Evolutionary conservation across 2,329 filamentous ascomycete species (phyloP), one percentile per base, ranked within the genome.

Genomic region (Venturia asperata): DNA sequence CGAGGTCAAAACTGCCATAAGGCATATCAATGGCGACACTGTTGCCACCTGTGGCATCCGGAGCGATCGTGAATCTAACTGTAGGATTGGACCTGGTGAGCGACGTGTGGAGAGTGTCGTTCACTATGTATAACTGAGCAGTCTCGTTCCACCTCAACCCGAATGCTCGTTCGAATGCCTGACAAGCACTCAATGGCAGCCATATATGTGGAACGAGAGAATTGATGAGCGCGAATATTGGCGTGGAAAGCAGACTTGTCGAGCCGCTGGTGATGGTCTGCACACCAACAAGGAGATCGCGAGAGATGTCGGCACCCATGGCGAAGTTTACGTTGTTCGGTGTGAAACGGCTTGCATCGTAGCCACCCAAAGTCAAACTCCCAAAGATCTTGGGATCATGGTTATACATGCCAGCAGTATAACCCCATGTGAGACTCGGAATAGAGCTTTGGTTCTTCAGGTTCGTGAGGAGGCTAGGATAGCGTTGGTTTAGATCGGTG

Each of bases 171-270:
- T 74, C 74, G 56, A 77, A 77, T 2, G 64, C 67, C 19, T 71
- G 34, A 56, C 73, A 77, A 10, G 71, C 73, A 7, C 62, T 64
- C 4, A 67, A 62, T 3, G 76, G 75, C 1, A 77, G 70, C 68
- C 71, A 76, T 1, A 77, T 58, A 21, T 76, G 68, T 0, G 76
- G 70, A 6, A 74, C 67, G 0, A 73, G 70, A 1, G 75, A 76
- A 71, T 90, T 87, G 65, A 90, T 82, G 64, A 84, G 70, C 27
- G 83, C 83, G 17, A 68, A 68, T 15, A 75, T 65, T 9, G 73
- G 71, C 52, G 71, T 80, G 73, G 15, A 76, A 68, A 70, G 37
- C 76, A 75, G 34, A 74, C 70, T 15, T 70, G 69, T 15, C 74
- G 73, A 2, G 64, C 71, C 67, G 65, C 63, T 64, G 39, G n/a